Conservation (phyloP, 2,329 filamentous ascomycete genomes). For the Thermochaetoides dissita region DNA sequence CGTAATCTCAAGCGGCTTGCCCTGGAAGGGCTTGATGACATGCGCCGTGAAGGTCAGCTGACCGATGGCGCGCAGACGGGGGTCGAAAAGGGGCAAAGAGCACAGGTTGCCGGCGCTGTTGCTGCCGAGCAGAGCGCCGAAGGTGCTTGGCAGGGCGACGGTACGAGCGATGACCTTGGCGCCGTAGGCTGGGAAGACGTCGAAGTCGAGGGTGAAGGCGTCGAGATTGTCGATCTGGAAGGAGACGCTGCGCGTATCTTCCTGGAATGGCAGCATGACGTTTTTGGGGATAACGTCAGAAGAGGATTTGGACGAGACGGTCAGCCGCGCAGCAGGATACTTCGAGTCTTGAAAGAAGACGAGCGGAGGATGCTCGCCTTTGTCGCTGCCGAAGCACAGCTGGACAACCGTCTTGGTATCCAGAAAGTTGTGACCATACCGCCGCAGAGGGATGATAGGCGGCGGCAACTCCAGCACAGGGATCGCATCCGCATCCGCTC, state of each 20-base stretch:
- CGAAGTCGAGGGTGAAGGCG: constrained; percentile 88
- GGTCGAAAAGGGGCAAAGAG: constrained; percentile 73
- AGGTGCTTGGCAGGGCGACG: constrained; percentile 77
- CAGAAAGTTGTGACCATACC: constrained; percentile 96
- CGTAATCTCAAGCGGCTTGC: constrained; percentile 85
- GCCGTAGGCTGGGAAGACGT: constrained; percentile 93
- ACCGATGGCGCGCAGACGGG: constrained; percentile 77
- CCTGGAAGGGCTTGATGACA: constrained; percentile 90
- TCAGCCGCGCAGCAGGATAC: constrained; percentile 85
- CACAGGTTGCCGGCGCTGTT: constrained; percentile 63
- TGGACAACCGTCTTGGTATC: constrained; percentile 96
- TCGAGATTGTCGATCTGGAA: constrained; percentile 94
- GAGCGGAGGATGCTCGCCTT: constrained; percentile 59
- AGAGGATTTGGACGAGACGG: constrained; percentile 90
- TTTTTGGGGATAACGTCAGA: constrained; percentile 95
- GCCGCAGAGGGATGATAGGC: constrained; percentile 83
- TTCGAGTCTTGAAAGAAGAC: constrained; percentile 96
- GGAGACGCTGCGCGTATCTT: constrained; percentile 83
- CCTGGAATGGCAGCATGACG: constrained; percentile 86
- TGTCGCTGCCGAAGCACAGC: constrained; percentile 60
- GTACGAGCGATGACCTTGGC: constrained; percentile 96
- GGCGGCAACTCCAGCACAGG: constrained; percentile 84
- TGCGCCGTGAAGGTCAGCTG: constrained; percentile 90
- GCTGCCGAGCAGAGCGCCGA: constrained; percentile 53
- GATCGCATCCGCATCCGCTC: constrained; percentile 55